Base-by-base conservation (phyloP, 1,284 basidiomycete genomes). In the Boletus sp. region DNA sequence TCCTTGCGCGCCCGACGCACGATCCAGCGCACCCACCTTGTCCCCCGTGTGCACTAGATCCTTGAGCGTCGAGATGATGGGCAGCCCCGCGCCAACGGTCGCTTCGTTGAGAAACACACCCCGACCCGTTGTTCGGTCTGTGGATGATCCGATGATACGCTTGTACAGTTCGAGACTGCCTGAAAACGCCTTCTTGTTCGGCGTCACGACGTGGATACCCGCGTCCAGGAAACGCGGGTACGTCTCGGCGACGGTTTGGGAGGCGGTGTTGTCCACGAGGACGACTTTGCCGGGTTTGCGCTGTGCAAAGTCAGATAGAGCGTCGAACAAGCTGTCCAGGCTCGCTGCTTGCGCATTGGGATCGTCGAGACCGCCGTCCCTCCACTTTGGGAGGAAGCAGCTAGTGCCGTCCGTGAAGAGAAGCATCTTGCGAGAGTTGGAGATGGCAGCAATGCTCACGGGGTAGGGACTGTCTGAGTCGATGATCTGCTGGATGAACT, bases 171-270 rank as follows among this genome's bases (percentile, higher is more conserved):
- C 62, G 27, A 86, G 71, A n/a, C 80, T 74, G 0, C 88, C 84
- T 4, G 92, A 95, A 64, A 88, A 92, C 0, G 89, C 95, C 72
- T 98, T 98, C 71, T 99, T 99, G 77, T 98, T 99, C 13, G 96
- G 95, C 0, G 95, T 99, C 37, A 96, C 85, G 55, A 99, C 81
- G 65, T 87, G 82, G 46, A 98, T 79, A 8, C 93, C 94, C 7
- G 79, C 78, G 45, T 74, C 72, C 49, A 99, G 72, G 71, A 95
- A 88, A 23, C 74, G 70, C 0, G 96, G 92, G 68, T 99, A 99
- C 51, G 88, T 69, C 22, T 75, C 73, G 2, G 95, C 95, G 30
- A 99, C 81, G 14, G 73, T 75, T 43, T 94, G 88, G 33, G 89
- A 87, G 1, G 93, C 91, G 0, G 96, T 98, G 68, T 94, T 96